phyloP scores from a whole-genome alignment of 805 yeast species.

The Zygosaccharomyces lentus region DNA sequence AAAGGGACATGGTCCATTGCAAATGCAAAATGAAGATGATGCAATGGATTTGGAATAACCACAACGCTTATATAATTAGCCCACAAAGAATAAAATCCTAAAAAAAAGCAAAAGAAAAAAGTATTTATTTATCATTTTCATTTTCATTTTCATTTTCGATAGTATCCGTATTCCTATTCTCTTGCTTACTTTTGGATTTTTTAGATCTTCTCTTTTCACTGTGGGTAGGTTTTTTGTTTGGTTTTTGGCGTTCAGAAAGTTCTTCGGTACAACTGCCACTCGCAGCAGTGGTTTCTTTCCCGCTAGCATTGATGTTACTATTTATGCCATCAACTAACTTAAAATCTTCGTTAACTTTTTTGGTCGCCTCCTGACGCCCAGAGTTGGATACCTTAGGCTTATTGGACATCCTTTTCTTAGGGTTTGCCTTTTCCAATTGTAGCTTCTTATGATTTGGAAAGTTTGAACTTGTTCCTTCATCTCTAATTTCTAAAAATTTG shows the following conservation, averaged over 20 bases:
- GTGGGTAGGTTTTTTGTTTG: background rate
- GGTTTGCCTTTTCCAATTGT: background rate
- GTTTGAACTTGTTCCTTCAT: background rate
- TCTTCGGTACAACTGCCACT: too few species aligned
- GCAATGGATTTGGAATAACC: conserved; percentile 23
- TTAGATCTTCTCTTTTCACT: background rate
- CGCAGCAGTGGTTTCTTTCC: background rate
- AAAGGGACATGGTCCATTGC: conserved; percentile 4
- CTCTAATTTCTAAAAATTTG: background rate
- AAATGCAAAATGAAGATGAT: conserved; percentile 15
- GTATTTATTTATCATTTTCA: background rate
- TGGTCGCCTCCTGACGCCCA: background rate
- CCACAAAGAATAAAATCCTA: background rate
- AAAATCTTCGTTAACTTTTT: background rate
- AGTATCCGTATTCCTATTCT: background rate
- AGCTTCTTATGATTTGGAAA: background rate
- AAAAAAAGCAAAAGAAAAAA: too few species aligned
- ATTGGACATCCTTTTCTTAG: background rate
- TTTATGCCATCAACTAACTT: background rate
- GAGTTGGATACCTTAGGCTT: background rate
- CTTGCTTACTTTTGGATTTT: background rate
- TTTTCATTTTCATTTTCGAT: background rate
- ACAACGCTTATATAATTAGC: background rate
- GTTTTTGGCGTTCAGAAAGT: too few species aligned
- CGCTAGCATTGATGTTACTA: background rate